phyloP scores from a whole-genome alignment of 2,329 filamentous ascomycete species.

The Aspergillus ruber region DNA sequence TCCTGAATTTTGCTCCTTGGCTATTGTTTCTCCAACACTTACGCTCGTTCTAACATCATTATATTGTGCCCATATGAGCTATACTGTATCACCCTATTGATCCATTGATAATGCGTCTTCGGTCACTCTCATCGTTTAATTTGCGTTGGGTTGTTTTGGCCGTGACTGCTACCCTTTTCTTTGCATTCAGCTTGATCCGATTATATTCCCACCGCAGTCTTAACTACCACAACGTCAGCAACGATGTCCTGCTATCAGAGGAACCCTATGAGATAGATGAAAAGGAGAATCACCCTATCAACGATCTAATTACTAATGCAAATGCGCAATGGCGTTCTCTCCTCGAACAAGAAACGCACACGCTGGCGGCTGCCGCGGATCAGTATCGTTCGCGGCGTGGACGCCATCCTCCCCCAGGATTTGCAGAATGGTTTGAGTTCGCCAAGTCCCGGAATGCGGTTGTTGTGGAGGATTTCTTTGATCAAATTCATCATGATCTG shows the following conservation, averaged over 20 bases:
- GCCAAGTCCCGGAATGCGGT: conserved; percentile 37
- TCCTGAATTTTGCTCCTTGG: too few relatives aligned
- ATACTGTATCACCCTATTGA: too few relatives aligned
- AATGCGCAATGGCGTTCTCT: conserved; percentile 10
- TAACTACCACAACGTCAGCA: neutral
- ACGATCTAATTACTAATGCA: conserved; percentile 11
- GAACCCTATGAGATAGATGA: neutral
- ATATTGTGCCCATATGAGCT: too few relatives aligned
- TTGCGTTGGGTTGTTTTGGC: neutral
- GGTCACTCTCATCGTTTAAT: too few relatives aligned
- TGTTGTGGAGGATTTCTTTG: conserved; percentile 43
- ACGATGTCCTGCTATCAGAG: neutral
- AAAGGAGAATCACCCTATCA: conserved; percentile 8
- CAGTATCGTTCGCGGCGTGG: conserved; percentile 43
- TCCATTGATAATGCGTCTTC: too few relatives aligned
- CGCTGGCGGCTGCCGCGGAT: conserved; percentile 32
- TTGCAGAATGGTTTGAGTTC: conserved; percentile 44
- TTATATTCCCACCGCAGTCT: neutral
- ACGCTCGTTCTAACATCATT: too few relatives aligned
- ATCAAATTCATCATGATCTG: conserved; percentile 46
- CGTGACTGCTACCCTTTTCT: neutral
- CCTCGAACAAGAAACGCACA: conserved; percentile 25
- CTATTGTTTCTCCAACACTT: too few relatives aligned
- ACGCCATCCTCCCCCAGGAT: conserved; percentile 25
- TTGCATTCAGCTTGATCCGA: neutral